phyloP scores from a whole-genome alignment of 768 basidiomycete genomes.

The Pholiota molesta region DNA sequence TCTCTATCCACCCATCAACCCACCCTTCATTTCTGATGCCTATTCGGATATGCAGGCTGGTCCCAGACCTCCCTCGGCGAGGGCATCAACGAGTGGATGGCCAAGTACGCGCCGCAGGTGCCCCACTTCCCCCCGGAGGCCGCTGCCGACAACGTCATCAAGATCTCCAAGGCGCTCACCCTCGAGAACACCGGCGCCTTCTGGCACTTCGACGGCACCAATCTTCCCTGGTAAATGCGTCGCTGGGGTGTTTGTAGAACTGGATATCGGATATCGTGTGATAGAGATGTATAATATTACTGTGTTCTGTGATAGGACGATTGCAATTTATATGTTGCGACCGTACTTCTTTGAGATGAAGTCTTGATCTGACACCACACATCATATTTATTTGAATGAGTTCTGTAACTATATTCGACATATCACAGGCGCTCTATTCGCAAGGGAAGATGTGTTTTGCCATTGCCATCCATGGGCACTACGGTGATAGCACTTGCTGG shows the following conservation, averaged over 20 bases:
- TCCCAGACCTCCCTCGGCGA: conserved; percentile 24
- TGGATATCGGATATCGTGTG: not conserved
- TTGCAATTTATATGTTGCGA: not conserved
- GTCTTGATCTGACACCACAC: not conserved
- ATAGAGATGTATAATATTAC: not conserved
- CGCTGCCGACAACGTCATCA: conserved; percentile 19
- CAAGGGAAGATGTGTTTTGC: not conserved
- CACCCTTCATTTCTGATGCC: no score
- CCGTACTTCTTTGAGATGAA: not conserved
- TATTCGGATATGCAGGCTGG: conserved; percentile 18
- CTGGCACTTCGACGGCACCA: conserved; percentile 19
- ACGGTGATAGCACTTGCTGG: conserved; percentile 4
- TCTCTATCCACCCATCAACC: not conserved
- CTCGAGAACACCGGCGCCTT: conserved; percentile 17
- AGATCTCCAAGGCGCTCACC: conserved; percentile 17
- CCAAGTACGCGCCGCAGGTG: conserved; percentile 22
- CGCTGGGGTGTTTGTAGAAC: not conserved
- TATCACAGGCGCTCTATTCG: not conserved
- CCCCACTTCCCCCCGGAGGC: conserved; percentile 23
- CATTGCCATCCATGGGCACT: conserved; percentile 1
- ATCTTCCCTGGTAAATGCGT: conserved; percentile 14
- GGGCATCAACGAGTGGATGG: conserved; percentile 25
- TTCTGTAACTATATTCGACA: not conserved
- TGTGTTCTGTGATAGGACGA: not conserved
- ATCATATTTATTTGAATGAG: not conserved